Conservation (phyloP, 805 yeast species). For the Lipomyces mesembrius region DNA sequence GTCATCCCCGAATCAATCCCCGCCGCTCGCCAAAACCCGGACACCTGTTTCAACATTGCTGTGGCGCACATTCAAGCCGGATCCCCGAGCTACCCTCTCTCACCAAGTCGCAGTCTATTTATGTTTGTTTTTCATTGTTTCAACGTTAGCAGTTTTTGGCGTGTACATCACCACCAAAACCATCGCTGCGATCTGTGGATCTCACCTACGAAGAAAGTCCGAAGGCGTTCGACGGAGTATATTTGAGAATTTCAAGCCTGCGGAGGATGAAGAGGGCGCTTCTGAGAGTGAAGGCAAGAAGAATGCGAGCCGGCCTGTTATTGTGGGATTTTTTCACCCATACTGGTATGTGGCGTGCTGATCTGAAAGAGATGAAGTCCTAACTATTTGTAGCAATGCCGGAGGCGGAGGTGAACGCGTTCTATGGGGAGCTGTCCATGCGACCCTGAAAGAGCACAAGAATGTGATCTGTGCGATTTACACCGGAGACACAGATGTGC, state of each 20-base stretch:
- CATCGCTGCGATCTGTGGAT: slow-evolving; percentile 20
- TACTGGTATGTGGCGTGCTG: slow-evolving; percentile 46
- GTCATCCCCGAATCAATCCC: slow-evolving; percentile 10
- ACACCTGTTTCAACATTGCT: slow-evolving; percentile 7
- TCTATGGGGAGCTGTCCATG: slow-evolving; percentile 87
- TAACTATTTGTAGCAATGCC: slow-evolving; percentile 64
- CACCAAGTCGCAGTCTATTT: slow-evolving; percentile 22
- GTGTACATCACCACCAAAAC: slow-evolving; percentile 19
- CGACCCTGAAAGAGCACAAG: slow-evolving; percentile 59
- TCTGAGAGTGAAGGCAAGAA: slow-evolving; percentile 10
- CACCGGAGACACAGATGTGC: slow-evolving; percentile 61
- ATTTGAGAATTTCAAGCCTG: slow-evolving; percentile 1
- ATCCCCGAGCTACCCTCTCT: neutral
- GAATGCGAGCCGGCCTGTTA: slow-evolving; percentile 37
- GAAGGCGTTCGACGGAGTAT: slow-evolving; percentile 14
- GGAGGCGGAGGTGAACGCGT: slow-evolving; percentile 99
- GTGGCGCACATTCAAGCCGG: slow-evolving; percentile 21
- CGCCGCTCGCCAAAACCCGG: neutral
- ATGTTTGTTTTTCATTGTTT: slow-evolving; percentile 23
- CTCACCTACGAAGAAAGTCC: slow-evolving; percentile 20
- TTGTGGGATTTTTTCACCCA: slow-evolving; percentile 93
- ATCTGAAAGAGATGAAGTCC: neutral
- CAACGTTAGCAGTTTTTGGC: slow-evolving; percentile 16
- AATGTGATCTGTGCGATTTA: slow-evolving; percentile 69
- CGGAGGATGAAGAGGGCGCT: neutral